Base-by-base conservation (phyloP, 306 rosid genomes). In the Trifolium pratense region DNA sequence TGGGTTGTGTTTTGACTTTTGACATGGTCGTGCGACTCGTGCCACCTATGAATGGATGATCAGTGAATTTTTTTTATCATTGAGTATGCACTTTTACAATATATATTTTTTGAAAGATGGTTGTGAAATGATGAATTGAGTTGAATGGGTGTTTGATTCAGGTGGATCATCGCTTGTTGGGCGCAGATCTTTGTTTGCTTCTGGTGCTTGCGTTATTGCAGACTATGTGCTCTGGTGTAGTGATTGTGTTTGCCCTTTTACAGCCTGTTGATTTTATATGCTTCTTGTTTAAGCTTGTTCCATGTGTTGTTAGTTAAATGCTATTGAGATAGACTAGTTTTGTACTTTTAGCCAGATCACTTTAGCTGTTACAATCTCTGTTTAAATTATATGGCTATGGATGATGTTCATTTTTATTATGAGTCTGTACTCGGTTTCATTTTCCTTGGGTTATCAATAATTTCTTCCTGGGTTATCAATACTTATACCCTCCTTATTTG, bases 141-240 rank as follows among this genome's bases (percentile, higher is more conserved):
- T 79, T 90, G 81, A 81, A 84, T 93, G 91, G 83, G 75, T 93
- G 83, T 91, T 89, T 93, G 91, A 89, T 91, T 93, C 96, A 88
- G 94, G 97, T 93, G 77, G 87, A 73, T 86, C 89, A 84, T 74
- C 77, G 89, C 88, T 86, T 91, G 86, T 93, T 93, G 92, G 96
- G 89, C 83, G 89, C 90, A 82, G 97, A 91, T 93, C 92, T 91
- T 93, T 93, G 69, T 93, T 86, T 89, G 89, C 88, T 89, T 93
- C 96, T 89, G 91, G 94, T 86, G 98, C 89, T 89, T 89, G 83
- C 90, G 89, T 89, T 87, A 93, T 89, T 91, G 96, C 96, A 87
- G 97, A 87, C 88, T 88, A 51, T 87, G 73, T 85, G 77, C 86
- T 88, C 90, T 92, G 89, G 90, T 87, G 88, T 89, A 83, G 87